These are phyloP conservation scores for Vaccinium macrocarpon DNA, from an alignment of 148 eudicot species.

Conservation along the genomic window DNA sequence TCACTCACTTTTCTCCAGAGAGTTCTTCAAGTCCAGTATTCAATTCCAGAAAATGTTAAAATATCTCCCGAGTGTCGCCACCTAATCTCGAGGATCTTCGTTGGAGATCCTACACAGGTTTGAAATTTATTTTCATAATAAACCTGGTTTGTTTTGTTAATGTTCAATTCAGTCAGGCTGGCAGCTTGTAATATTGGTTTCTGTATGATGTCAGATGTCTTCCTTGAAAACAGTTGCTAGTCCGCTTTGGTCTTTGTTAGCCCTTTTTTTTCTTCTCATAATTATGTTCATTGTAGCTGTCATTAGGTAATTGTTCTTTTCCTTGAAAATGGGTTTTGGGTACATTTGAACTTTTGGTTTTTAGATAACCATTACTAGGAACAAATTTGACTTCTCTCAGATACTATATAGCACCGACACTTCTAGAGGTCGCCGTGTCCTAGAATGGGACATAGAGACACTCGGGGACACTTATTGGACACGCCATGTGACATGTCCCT, in stretches of 20 bases:
- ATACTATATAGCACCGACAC: not conserved
- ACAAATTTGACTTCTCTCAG: not conserved
- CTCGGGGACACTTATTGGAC: too few relatives aligned
- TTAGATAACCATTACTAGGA: not conserved
- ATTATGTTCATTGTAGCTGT: not conserved
- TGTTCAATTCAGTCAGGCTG: not conserved
- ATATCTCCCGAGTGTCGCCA: conserved; percentile 76
- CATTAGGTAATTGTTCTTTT: not conserved
- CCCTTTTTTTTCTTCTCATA: not conserved
- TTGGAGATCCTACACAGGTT: conserved; percentile 74
- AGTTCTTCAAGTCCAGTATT: conserved; percentile 75
- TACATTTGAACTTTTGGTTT: not conserved
- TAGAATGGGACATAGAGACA: too few relatives aligned
- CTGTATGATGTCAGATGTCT: not conserved
- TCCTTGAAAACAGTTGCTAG: not conserved
- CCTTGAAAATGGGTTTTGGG: not conserved
- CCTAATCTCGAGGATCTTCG: conserved; percentile 92
- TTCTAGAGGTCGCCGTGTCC: too few relatives aligned
- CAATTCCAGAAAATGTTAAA: conserved; percentile 64
- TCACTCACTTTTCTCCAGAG: conserved; percentile 45
- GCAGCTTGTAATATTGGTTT: not conserved
- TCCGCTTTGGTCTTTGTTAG: not conserved
- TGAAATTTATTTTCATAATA: conserved; percentile 24
- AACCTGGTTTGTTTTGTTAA: not conserved
- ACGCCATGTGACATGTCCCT: too few relatives aligned